These are phyloP conservation scores for Thraustochytrium striatum DNA, from an alignment of 352 stramenopile genomes.

Conservation along the genomic window DNA sequence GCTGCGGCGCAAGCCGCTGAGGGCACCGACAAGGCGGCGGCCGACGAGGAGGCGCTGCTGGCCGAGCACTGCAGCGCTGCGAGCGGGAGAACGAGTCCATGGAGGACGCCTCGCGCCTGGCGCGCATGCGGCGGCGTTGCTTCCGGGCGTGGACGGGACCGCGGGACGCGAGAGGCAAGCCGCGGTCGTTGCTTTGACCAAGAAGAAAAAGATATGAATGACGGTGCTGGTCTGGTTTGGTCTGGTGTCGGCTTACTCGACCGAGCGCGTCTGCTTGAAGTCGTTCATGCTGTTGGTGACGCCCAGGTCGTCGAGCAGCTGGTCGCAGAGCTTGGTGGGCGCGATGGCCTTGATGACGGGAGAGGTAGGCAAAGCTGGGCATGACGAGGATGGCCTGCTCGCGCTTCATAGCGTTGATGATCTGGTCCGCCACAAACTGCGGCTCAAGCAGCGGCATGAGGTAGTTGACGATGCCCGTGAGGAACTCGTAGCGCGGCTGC, in stretches of 20 bases:
- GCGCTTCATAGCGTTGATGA: slow-evolving; percentile 48
- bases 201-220: too few species aligned
- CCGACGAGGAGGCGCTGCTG: too few species aligned
- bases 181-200: too few species aligned
- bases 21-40: too few species aligned
- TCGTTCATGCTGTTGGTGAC: slow-evolving; percentile 51
- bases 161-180: too few species aligned
- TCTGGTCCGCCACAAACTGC: slow-evolving; percentile 46
- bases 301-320: slow-evolving; percentile 48
- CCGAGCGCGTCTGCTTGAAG: slow-evolving; percentile 50
- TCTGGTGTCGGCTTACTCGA: not conserved
- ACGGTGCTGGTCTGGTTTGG: too few species aligned
- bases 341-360: slow-evolving; percentile 44
- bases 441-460: slow-evolving; percentile 52
- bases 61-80: too few species aligned
- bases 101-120: too few species aligned
- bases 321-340: slow-evolving; percentile 37
- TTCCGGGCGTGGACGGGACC: too few species aligned
- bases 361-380: slow-evolving; percentile 48
- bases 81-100: too few species aligned
- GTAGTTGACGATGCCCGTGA: slow-evolving; percentile 22
- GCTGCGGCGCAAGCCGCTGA: too few species aligned
- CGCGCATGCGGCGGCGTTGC: too few species aligned
- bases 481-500: slow-evolving; percentile 24
- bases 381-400: slow-evolving; percentile 43